Percentiles rank a stretch among this genome's conserved stretches.
Evolutionary conservation across 1,139 yeast species (phyloP).

Genomic region (Taphrina betulina): DNA sequence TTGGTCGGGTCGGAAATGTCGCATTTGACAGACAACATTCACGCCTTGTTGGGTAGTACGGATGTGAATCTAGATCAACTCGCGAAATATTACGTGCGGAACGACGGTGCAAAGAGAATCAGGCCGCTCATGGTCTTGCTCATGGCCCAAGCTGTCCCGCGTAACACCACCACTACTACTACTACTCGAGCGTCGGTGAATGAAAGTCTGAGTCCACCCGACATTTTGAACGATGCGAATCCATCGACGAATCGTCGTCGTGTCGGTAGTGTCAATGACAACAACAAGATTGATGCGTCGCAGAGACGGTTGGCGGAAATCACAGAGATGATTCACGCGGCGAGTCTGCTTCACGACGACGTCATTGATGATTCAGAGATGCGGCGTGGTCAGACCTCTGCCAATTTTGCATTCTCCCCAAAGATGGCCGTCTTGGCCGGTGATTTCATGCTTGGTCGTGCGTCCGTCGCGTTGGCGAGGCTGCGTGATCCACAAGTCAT

Average conservation of each 20-base stretch:
- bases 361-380: constrained; percentile 92
- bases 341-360: constrained; percentile 93
- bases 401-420: constrained; percentile 89
- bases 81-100: constrained; percentile 88
- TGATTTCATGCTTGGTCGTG: constrained; percentile 89
- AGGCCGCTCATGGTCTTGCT: constrained; percentile 85
- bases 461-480: constrained; percentile 92
- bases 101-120: constrained; percentile 85
- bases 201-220: constrained; percentile 69
- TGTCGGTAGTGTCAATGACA: too few species aligned
- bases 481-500: constrained; percentile 95
- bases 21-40: constrained; percentile 79
- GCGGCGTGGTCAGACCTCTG: constrained; percentile 86
- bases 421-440: constrained; percentile 98
- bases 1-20: constrained; percentile 96
- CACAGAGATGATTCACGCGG: constrained; percentile 98
- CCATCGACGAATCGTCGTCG: constrained; percentile 56
- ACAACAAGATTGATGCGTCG: constrained; percentile 74
- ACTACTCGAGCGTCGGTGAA: constrained; percentile 34
- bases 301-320: constrained; percentile 95
- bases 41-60: constrained; percentile 81
- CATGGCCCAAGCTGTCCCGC: constrained; percentile 74
- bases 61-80: constrained; percentile 90
- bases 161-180: constrained; percentile 45
- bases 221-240: constrained; percentile 81